Conservation (phyloP, 768 basidiomycete species). For the Mycena metata region DNA sequence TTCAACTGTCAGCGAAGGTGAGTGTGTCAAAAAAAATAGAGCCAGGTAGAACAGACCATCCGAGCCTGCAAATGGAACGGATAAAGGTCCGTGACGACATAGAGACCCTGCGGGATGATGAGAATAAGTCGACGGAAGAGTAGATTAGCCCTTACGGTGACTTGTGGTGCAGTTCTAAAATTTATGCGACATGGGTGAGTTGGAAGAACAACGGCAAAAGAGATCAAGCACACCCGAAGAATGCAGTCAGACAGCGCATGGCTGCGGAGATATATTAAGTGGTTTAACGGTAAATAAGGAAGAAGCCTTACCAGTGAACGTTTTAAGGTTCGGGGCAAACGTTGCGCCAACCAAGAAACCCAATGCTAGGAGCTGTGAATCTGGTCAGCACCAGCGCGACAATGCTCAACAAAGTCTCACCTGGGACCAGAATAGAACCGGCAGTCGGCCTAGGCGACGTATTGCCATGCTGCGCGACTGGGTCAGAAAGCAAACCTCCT, state of each 20-base stretch:
- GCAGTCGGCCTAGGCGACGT: conserved; percentile 62
- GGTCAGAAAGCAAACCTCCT: background rate
- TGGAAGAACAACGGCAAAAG: background rate
- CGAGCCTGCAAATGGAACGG: conserved; percentile 78
- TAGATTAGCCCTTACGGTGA: conserved; percentile 55
- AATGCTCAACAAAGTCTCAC: conserved; percentile 37
- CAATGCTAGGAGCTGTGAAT: conserved; percentile 62
- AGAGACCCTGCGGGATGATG: conserved; percentile 58
- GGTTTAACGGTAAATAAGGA: background rate
- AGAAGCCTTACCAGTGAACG: conserved; percentile 62
- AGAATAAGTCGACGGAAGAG: background rate
- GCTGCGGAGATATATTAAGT: background rate
- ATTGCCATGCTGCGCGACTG: conserved; percentile 41
- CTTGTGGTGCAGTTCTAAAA: conserved; percentile 66
- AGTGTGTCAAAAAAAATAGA: background rate
- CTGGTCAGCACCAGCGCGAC: too few species aligned
- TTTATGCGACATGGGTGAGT: background rate
- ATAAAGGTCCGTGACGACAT: conserved; percentile 72
- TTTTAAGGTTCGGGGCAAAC: conserved; percentile 67
- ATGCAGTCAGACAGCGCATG: conserved; percentile 62
- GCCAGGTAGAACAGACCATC: conserved; percentile 54
- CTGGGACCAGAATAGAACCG: conserved; percentile 67
- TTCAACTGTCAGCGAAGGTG: conserved; percentile 48
- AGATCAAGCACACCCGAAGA: conserved; percentile 53
- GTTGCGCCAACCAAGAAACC: conserved; percentile 70